Conservation (phyloP, 2,329 filamentous ascomycete genomes). For the Thielaviopsis ethacetica region DNA sequence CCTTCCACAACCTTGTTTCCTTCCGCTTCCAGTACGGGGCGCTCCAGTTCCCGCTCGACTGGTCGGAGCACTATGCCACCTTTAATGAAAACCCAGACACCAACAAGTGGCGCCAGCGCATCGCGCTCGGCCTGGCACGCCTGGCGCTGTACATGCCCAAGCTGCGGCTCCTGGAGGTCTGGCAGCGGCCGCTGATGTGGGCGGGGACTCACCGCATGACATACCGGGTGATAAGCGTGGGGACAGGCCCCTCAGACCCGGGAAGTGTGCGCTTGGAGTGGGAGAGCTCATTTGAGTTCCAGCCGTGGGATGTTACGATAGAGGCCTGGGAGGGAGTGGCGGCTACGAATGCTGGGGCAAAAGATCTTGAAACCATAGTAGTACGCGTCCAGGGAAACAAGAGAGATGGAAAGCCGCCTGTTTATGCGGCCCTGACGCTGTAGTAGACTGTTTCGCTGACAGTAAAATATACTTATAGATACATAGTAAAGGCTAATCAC, state of each 20-base stretch:
- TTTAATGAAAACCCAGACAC: constrained; percentile 14
- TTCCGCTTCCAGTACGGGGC: constrained; percentile 14
- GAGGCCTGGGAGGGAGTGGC: constrained; percentile 15
- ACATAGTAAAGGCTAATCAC: no score
- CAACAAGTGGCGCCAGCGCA: constrained; percentile 13
- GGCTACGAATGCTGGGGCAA: constrained; percentile 5
- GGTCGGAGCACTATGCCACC: constrained; percentile 13
- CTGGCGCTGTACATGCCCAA: constrained; percentile 14
- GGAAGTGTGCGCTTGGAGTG: constrained; percentile 11
- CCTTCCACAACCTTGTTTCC: constrained; percentile 10
- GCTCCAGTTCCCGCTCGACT: constrained; percentile 14
- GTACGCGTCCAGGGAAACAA: not conserved
- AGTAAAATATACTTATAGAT: no score
- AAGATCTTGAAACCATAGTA: not conserved
- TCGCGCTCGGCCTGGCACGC: constrained; percentile 14
- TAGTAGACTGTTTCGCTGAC: not conserved
- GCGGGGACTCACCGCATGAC: constrained; percentile 15
- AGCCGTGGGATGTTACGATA: constrained; percentile 14
- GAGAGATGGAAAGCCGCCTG: constrained; percentile 2
- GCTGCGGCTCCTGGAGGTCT: constrained; percentile 13
- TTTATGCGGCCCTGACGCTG: not conserved
- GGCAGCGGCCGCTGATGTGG: constrained; percentile 15
- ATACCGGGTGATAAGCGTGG: constrained; percentile 9
- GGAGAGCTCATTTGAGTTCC: constrained; percentile 15
- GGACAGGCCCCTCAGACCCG: not conserved